These are phyloP conservation scores for Fusarium sp. DNA, from an alignment of 2,329 filamentous ascomycete species.

Conservation along the genomic window DNA sequence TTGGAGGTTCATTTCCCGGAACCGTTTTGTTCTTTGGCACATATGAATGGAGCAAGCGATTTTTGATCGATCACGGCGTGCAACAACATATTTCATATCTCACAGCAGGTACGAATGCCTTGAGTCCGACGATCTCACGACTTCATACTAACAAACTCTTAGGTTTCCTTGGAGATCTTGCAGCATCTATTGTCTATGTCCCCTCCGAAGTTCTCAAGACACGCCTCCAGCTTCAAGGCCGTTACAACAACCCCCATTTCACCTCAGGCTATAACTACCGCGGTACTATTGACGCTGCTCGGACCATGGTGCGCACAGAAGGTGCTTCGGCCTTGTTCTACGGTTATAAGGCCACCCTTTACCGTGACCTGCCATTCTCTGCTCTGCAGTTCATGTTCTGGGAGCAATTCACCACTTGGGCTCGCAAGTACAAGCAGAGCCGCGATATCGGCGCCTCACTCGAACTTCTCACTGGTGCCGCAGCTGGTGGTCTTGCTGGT, in stretches of 20 bases:
- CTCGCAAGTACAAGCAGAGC: conserved; percentile 80
- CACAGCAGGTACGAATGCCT: conserved; percentile 71
- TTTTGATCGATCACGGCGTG: conserved; percentile 86
- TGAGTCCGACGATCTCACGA: too few relatives aligned
- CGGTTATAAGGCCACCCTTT: conserved; percentile 96
- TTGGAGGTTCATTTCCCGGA: conserved; percentile 91
- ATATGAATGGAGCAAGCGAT: conserved; percentile 94
- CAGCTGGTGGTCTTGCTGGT: conserved; percentile 91
- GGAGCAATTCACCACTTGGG: conserved; percentile 89
- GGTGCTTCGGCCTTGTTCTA: conserved; percentile 90
- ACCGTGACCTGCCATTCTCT: conserved; percentile 94
- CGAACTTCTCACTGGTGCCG: conserved; percentile 89
- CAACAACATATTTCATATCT: conserved; percentile 89
- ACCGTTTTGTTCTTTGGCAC: conserved; percentile 96
- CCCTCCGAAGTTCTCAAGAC: conserved; percentile 98
- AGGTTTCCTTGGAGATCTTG: conserved; percentile 95
- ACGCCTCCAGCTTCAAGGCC: conserved; percentile 93
- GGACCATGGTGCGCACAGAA: conserved; percentile 86
- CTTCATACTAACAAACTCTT: neutral
- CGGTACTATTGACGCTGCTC: conserved; percentile 83
- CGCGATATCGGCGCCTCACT: conserved; percentile 86
- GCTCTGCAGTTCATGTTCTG: conserved; percentile 98
- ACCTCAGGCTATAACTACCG: conserved; percentile 96
- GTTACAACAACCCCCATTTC: conserved; percentile 95
- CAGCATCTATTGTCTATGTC: conserved; percentile 92